Evolutionary conservation across 768 basidiomycete species (phyloP).

Genomic region (Arthromyces matolae): DNA sequence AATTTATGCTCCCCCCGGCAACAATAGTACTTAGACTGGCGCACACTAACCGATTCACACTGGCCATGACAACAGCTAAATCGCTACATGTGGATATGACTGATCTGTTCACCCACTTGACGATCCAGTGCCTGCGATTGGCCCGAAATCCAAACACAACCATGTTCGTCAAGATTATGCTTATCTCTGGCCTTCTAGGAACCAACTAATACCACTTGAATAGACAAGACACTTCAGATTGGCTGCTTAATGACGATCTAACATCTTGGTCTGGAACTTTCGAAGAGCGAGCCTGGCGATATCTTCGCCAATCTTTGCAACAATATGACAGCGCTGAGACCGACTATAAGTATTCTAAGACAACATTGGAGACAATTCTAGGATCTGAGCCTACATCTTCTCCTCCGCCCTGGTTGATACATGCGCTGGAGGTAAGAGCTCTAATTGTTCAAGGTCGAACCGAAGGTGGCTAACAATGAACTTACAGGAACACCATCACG

Average conservation of each 20-base stretch:
- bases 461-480: constrained; percentile 4
- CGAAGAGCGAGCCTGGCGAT: constrained; percentile 82
- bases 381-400: constrained; percentile 55
- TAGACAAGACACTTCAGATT: constrained; percentile 71
- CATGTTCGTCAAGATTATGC: constrained; percentile 40
- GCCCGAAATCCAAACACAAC: constrained; percentile 57
- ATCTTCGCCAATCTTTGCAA: constrained; percentile 75
- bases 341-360: constrained; percentile 74
- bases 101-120: constrained; percentile 75
- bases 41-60: constrained; percentile 74
- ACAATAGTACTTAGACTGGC: constrained; percentile 76
- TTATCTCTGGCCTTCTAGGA: constrained; percentile 6
- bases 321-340: constrained; percentile 71
- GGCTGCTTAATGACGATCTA: constrained; percentile 80
- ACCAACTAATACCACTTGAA: too few relatives aligned
- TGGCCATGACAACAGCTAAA: constrained; percentile 73
- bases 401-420: constrained; percentile 83
- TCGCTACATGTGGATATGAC: constrained; percentile 83
- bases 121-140: constrained; percentile 75
- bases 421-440: constrained; percentile 61
- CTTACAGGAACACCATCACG: constrained; percentile 68
- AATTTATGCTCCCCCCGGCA: constrained; percentile 49
- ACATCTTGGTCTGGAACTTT: constrained; percentile 81
- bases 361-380: constrained; percentile 73
- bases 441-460: neutral